Conservation (phyloP, 2,329 filamentous ascomycete species). For the Fonsecaea pedrosoi region DNA sequence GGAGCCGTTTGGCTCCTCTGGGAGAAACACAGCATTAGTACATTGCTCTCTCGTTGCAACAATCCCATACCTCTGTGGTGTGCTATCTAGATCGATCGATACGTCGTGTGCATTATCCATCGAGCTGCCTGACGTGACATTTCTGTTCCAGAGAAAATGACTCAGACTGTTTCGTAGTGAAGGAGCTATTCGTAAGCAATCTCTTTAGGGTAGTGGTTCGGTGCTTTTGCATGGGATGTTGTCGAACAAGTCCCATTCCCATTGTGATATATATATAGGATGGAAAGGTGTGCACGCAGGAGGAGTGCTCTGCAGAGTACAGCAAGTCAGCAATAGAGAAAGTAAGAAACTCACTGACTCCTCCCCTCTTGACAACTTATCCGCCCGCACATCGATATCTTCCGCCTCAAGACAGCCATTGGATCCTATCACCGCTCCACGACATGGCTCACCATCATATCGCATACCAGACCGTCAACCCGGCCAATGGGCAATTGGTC, state of each 20-base stretch:
- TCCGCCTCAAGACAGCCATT: background rate
- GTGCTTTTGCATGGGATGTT: background rate
- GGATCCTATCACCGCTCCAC: background rate
- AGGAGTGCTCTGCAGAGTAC: background rate
- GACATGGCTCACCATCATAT: background rate
- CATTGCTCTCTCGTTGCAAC: background rate
- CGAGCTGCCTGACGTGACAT: constrained; percentile 1
- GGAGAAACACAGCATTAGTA: background rate
- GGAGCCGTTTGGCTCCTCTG: constrained; percentile 1
- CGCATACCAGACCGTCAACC: constrained; percentile 16
- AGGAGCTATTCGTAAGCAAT: background rate
- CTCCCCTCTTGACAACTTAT: background rate
- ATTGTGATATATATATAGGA: background rate
- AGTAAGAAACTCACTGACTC: background rate
- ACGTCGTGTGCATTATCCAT: background rate
- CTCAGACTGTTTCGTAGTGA: background rate
- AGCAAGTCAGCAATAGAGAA: background rate
- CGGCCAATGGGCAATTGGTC: constrained; percentile 4
- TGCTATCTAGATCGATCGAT: background rate
- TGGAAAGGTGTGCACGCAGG: background rate
- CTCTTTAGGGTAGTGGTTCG: no score
- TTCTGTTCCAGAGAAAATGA: background rate
- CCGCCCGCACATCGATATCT: background rate
- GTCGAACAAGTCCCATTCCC: background rate
- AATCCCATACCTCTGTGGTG: background rate